These are phyloP conservation scores for Penicillium sp. DNA, from an alignment of 2,329 filamentous ascomycete genomes.

Conservation along the genomic window DNA sequence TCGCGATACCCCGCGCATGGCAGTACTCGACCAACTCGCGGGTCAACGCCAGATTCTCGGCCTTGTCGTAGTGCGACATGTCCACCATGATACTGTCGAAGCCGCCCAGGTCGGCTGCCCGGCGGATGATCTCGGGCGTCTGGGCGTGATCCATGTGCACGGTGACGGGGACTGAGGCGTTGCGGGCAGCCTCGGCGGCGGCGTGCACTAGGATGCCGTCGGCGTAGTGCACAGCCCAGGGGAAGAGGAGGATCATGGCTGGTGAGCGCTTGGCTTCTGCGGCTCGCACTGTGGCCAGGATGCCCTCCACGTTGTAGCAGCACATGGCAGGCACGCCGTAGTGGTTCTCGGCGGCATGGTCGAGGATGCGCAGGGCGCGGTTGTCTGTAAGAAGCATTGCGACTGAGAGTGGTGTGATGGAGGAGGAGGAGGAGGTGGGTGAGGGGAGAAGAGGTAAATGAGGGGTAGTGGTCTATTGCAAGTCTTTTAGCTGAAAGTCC, in stretches of 20 bases:
- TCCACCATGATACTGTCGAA: conserved; percentile 79
- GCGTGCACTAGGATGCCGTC: conserved; percentile 58
- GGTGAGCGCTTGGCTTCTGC: conserved; percentile 69
- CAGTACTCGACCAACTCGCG: conserved; percentile 65
- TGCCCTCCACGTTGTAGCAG: conserved; percentile 70
- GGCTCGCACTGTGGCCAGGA: conserved; percentile 68
- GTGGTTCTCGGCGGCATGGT: conserved; percentile 56
- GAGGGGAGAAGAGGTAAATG: not conserved
- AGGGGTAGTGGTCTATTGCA: not conserved
- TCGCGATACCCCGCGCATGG: conserved; percentile 65
- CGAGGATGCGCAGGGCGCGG: conserved; percentile 59
- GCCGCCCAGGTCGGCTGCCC: conserved; percentile 61
- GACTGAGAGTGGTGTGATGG: conserved; percentile 14
- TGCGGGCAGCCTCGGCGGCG: conserved; percentile 58
- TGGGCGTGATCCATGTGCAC: conserved; percentile 70
- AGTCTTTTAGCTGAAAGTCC: not conserved
- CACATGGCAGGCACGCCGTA: conserved; percentile 65
- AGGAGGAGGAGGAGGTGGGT: conserved; percentile 30
- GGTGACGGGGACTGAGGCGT: conserved; percentile 61
- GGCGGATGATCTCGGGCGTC: conserved; percentile 62
- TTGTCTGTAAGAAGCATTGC: conserved; percentile 48
- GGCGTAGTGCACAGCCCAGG: conserved; percentile 71
- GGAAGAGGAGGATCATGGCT: conserved; percentile 72
- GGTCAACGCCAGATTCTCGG: conserved; percentile 68
- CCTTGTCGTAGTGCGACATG: conserved; percentile 72